A percentile compares a stretch with the other conserved stretches of the same genome.
phyloP scores from a whole-genome alignment of 176 grass and related monocot genomes.

The Pontederia crassipes region DNA sequence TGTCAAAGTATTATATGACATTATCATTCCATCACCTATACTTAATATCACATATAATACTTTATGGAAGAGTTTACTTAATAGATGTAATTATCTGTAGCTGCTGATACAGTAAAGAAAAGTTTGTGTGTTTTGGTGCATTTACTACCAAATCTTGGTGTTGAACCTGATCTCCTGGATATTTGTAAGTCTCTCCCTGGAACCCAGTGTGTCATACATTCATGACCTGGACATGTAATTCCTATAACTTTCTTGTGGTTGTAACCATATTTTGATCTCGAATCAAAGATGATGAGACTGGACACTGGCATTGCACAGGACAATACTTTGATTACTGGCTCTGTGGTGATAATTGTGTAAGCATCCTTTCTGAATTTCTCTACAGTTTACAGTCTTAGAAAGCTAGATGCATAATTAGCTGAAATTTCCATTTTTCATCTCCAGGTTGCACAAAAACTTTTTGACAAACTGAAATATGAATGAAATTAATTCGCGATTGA shows the following conservation, averaged over 20 bases:
- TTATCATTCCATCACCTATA: no score
- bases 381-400: background rate
- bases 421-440: background rate
- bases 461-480: conserved; percentile 1
- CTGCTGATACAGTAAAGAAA: no score
- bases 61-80: no score
- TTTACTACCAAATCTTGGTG: no score
- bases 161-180: no score
- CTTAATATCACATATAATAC: no score
- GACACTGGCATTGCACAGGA: conserved; percentile 27
- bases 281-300: conserved; percentile 21
- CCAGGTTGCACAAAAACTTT: conserved; percentile 9
- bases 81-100: no score
- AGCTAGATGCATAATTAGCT: background rate
- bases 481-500: background rate
- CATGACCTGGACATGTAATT: background rate
- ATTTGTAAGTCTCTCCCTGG: no score
- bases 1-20: no score
- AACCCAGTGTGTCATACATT: background rate
- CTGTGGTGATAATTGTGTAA: conserved; percentile 21
- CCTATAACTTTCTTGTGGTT: background rate
- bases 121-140: no score
- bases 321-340: conserved; percentile 34
- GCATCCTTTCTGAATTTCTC: background rate
- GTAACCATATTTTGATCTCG: background rate